phyloP scores from a whole-genome alignment of 2,329 filamentous ascomycete genomes.

The Beauveria sp. region DNA sequence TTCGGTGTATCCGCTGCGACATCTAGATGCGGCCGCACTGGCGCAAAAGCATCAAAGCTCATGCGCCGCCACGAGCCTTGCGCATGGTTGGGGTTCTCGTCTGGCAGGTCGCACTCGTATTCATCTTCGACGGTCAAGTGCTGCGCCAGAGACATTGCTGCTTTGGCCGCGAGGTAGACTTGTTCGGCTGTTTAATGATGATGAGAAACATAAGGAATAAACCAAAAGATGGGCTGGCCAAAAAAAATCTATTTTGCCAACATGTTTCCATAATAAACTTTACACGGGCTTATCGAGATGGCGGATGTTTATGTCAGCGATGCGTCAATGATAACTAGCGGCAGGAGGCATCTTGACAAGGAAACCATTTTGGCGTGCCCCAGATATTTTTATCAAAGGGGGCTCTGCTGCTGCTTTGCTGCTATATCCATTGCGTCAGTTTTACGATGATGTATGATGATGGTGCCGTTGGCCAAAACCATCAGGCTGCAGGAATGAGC shows the following conservation, averaged over 20 bases:
- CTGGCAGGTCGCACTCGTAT: background rate
- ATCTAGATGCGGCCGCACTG: background rate
- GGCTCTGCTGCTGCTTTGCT: too few species aligned
- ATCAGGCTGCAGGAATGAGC: too few species aligned
- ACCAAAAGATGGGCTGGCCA: too few species aligned
- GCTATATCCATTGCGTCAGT: background rate
- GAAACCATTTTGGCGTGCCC: background rate
- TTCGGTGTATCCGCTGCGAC: background rate
- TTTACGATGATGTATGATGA: background rate
- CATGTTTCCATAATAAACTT: background rate
- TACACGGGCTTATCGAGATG: background rate
- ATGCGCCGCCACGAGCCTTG: conserved; percentile 5
- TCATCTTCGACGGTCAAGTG: conserved; percentile 1
- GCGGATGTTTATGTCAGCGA: background rate
- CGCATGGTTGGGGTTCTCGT: background rate
- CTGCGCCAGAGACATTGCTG: conserved; percentile 1
- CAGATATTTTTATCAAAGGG: background rate
- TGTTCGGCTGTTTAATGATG: background rate
- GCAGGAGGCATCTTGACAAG: background rate
- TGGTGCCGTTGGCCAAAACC: too few species aligned
- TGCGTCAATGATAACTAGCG: background rate
- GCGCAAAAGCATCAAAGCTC: conserved; percentile 4
- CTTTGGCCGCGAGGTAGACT: background rate
- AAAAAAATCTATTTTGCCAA: too few species aligned
- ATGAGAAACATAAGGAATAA: too few species aligned